Percentiles rank a stretch among this genome's conserved stretches.
Evolutionary conservation across 805 yeast species (phyloP).

Genomic region (Danielia reshetovae): DNA sequence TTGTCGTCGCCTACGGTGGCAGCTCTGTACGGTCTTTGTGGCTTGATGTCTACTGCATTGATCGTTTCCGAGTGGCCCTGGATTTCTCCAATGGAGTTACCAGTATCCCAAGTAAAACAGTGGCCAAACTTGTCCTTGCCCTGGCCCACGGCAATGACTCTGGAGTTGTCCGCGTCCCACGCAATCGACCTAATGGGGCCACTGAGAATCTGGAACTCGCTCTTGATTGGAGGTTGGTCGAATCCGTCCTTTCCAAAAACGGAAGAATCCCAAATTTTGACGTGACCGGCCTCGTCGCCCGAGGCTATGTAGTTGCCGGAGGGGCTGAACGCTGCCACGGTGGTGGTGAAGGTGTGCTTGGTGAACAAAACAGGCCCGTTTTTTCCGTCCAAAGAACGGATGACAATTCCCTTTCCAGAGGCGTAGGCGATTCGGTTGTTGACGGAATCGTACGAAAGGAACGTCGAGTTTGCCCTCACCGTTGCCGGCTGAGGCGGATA

Average conservation of each 20-base stretch:
- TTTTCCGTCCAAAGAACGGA: slow-evolving; percentile 58
- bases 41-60: slow-evolving; percentile 80
- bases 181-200: slow-evolving; percentile 80
- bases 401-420: slow-evolving; percentile 71
- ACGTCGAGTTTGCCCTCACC: slow-evolving; percentile 62
- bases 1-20: slow-evolving; percentile 91
- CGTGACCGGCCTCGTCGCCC: slow-evolving; percentile 88
- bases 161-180: slow-evolving; percentile 86
- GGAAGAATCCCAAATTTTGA: slow-evolving; percentile 76
- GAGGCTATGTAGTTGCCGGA: slow-evolving; percentile 88
- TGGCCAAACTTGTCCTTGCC: slow-evolving; percentile 92
- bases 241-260: slow-evolving; percentile 38
- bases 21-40: slow-evolving; percentile 87
- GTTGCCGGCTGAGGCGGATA: slow-evolving; percentile 84
- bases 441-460: slow-evolving; percentile 67
- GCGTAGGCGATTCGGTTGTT: slow-evolving; percentile 76
- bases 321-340: slow-evolving; percentile 85
- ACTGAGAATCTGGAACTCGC: slow-evolving; percentile 73
- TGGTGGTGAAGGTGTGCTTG: slow-evolving; percentile 66
- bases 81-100: slow-evolving; percentile 95
- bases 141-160: slow-evolving; percentile 91
- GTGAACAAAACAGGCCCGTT: slow-evolving; percentile 57
- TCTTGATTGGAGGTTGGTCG: slow-evolving; percentile 58
- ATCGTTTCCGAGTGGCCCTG: slow-evolving; percentile 85
- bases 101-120: slow-evolving; percentile 89